These are phyloP conservation scores for Buxus sempervirens DNA, from an alignment of 164 flowering plant species.

Conservation along the genomic window DNA sequence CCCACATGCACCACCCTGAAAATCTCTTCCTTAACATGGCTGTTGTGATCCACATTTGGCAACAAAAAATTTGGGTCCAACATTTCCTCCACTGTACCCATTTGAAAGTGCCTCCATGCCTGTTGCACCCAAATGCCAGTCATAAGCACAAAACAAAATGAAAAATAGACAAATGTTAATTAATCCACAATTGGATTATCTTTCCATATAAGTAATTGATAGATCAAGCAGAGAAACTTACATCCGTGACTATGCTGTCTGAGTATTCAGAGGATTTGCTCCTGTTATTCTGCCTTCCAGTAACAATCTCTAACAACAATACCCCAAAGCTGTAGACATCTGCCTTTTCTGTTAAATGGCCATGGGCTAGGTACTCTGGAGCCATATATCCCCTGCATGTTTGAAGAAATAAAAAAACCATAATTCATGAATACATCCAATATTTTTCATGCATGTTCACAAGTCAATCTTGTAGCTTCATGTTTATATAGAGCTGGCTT, in stretches of 20 bases:
- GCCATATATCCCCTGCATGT: conserved; percentile 65
- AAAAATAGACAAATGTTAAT: background rate
- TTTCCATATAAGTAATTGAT: background rate
- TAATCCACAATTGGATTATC: background rate
- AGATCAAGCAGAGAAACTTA: conserved; percentile 26
- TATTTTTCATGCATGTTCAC: too few species aligned
- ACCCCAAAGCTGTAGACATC: conserved; percentile 79
- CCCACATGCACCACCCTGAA: conserved; percentile 66
- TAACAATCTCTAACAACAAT: conserved; percentile 55
- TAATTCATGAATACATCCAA: too few species aligned
- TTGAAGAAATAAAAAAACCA: background rate
- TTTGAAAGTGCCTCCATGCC: conserved; percentile 69
- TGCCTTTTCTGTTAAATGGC: conserved; percentile 59
- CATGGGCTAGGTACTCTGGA: conserved; percentile 68
- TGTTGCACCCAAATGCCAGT: conserved; percentile 21
- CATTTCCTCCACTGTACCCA: conserved; percentile 39
- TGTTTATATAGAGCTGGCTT: too few species aligned
- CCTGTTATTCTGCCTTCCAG: conserved; percentile 46
- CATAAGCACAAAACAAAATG: background rate
- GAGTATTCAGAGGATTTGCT: conserved; percentile 51
- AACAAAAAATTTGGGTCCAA: conserved; percentile 55
- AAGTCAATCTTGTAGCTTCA: too few species aligned
- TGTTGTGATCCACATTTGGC: conserved; percentile 23
- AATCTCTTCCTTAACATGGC: conserved; percentile 36
- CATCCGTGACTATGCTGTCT: conserved; percentile 63